Conservation (phyloP, 2,329 filamentous ascomycete species). For the Xylariales sp. region DNA sequence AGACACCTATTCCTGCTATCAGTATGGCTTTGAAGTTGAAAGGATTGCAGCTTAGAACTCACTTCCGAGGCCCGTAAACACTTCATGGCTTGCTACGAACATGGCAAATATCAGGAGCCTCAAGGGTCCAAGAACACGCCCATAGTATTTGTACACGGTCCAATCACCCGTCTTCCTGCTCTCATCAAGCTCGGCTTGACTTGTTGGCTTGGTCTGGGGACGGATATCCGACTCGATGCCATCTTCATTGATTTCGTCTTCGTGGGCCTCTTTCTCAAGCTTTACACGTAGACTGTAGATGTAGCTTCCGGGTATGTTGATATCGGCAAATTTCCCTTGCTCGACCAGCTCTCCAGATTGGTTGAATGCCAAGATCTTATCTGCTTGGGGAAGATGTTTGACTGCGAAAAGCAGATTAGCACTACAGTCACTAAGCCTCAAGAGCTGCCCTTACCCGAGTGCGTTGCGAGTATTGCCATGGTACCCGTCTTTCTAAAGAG, state of each 20-base stretch:
- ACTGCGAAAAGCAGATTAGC: conserved; percentile 4
- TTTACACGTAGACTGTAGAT: conserved; percentile 23
- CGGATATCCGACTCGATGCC: neutral
- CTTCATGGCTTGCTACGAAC: neutral
- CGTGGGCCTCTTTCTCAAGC: conserved; percentile 4
- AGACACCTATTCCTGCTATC: conserved; percentile 16
- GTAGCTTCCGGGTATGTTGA: conserved; percentile 26
- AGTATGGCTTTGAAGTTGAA: no score
- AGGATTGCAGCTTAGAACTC: no score
- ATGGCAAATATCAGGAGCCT: neutral
- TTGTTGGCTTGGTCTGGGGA: neutral
- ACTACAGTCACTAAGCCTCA: no score
- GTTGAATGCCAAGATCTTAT: conserved; percentile 26
- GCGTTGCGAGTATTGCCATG: conserved; percentile 22
- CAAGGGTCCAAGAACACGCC: conserved; percentile 3
- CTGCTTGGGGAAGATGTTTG: conserved; percentile 23
- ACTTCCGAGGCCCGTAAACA: no score
- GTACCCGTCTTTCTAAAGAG: conserved; percentile 11
- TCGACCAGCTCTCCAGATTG: conserved; percentile 24
- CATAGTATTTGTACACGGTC: conserved; percentile 8
- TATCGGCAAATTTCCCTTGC: conserved; percentile 26
- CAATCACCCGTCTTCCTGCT: conserved; percentile 7
- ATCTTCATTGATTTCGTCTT: no score
- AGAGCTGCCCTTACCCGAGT: conserved; percentile 5
- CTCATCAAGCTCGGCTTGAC: neutral